Evolutionary conservation across 805 yeast species (phyloP).

Genomic region (Barnettozyma sucrosica): DNA sequence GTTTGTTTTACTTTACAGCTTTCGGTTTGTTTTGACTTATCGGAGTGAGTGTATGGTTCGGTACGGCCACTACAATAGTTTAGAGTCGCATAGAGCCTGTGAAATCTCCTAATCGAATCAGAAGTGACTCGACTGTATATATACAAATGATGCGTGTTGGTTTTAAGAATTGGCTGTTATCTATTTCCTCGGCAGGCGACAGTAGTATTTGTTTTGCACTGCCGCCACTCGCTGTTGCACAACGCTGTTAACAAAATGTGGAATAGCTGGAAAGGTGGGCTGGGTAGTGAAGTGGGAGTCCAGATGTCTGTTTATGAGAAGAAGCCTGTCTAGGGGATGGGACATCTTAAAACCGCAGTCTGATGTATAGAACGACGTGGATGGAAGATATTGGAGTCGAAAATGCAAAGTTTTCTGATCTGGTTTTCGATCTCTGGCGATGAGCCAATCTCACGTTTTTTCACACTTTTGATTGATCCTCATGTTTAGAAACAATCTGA

Average conservation of each 20-base stretch:
- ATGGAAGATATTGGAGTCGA: background rate
- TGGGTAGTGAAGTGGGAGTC: background rate
- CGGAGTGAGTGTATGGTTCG: background rate
- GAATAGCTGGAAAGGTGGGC: constrained; percentile 8
- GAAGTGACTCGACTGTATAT: too few relatives aligned
- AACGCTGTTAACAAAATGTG: constrained; percentile 5
- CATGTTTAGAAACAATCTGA: too few relatives aligned
- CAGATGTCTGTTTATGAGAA: constrained; percentile 7
- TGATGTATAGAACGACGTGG: background rate
- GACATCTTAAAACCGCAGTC: constrained; percentile 1
- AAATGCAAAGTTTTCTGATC: background rate
- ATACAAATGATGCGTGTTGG: background rate
- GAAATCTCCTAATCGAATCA: too few relatives aligned
- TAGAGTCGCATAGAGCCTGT: background rate
- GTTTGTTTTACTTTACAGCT: background rate
- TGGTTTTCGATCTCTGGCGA: background rate
- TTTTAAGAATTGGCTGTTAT: too few relatives aligned
- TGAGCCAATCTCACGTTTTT: constrained; percentile 1
- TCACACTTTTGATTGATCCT: background rate
- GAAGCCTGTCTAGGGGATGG: constrained; percentile 9
- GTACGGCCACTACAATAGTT: background rate
- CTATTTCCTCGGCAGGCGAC: background rate
- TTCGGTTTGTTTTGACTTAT: background rate
- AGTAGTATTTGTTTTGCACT: background rate
- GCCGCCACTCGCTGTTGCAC: background rate